Percentiles rank a stretch among this genome's conserved stretches.
Evolutionary conservation across 805 yeast species (phyloP).

Genomic region (Pichia eremophila): DNA sequence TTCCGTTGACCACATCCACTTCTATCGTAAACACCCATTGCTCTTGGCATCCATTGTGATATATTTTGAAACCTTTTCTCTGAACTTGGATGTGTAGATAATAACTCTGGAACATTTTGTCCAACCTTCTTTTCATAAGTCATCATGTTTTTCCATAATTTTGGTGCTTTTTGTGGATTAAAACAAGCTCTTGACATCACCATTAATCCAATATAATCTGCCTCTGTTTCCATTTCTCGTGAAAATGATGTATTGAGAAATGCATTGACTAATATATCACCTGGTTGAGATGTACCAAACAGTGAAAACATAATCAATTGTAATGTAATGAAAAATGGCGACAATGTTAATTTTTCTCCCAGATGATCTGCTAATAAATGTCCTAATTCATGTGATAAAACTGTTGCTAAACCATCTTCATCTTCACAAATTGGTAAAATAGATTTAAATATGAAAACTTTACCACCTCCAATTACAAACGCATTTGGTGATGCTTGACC

Average conservation of each 20-base stretch:
- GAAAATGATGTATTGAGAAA: conserved; percentile 73
- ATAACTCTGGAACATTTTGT: conserved; percentile 41
- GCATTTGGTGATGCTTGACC: conserved; percentile 85
- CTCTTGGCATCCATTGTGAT: conserved; percentile 54
- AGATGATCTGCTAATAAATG: conserved; percentile 93
- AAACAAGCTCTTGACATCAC: conserved; percentile 87
- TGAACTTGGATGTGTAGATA: conserved; percentile 87
- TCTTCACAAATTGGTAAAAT: conserved; percentile 69
- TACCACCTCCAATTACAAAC: conserved; percentile 92
- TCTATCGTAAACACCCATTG: conserved; percentile 34
- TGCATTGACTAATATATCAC: conserved; percentile 44
- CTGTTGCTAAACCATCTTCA: conserved; percentile 94
- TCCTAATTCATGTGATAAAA: conserved; percentile 84
- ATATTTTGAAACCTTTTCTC: conserved; percentile 63
- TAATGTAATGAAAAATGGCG: conserved; percentile 57
- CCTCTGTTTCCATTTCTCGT: conserved; percentile 91
- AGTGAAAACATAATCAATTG: conserved; percentile 45
- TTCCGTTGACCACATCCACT: conserved; percentile 29
- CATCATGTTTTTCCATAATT: conserved; percentile 79
- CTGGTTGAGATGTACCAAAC: conserved; percentile 50
- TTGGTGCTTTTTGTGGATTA: conserved; percentile 63
- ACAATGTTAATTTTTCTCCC: conserved; percentile 68
- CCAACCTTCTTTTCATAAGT: conserved; percentile 33
- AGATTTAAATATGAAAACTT: conserved; percentile 79
- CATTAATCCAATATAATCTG: conserved; percentile 89